Base-by-base conservation (phyloP, 176 grass and related monocot species). In the Carex pumila region DNA sequence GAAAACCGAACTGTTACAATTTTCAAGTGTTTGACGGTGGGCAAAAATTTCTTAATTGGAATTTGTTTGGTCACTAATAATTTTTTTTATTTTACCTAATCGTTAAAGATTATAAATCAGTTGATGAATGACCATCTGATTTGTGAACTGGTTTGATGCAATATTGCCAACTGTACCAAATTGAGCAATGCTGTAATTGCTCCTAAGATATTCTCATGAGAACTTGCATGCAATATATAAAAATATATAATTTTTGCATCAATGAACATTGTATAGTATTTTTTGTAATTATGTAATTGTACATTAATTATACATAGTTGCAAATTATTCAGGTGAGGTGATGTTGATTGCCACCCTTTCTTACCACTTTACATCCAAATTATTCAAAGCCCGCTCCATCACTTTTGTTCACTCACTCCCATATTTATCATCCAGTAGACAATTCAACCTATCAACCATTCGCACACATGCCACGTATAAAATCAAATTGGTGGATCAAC, bases 401-500 rank as follows among this genome's bases (percentile, higher is more conserved):
- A 32, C 68, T 0, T 78, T 84, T n/a, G 13, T 30, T 2, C 3
- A 82, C 34, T 76, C 12, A 59, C 68, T 70, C 9, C 50, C 10
- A 57, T 76, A 76, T 55, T 22, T 55, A 65, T 2, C 7, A 9
- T 63, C 80, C 61, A 58, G 86, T 64, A 86, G 83, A 32, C 60
- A 3, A 71, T 30, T 15, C 54, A 32, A 17, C 54, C 88, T 85
- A 88, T 73, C 63, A 71, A 32, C 88, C 56, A 71, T 43, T 0
- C 88, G 89, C 9, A 87, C 82, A 29, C 72, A 76, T 0, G 77
- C 91, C 1, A 69, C 66, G 18, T 87, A 97, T 88, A 94, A 81
- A 77, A 90, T 97, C 75, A 94, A 97, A 87, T 84, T 97, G 43
- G 10, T 97, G 0, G 68, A 59, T 0, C 94, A 92, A 0, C 83